These are phyloP conservation scores for Orbilia ellipsospora DNA, from an alignment of 2,329 filamentous ascomycete species.

Conservation along the genomic window DNA sequence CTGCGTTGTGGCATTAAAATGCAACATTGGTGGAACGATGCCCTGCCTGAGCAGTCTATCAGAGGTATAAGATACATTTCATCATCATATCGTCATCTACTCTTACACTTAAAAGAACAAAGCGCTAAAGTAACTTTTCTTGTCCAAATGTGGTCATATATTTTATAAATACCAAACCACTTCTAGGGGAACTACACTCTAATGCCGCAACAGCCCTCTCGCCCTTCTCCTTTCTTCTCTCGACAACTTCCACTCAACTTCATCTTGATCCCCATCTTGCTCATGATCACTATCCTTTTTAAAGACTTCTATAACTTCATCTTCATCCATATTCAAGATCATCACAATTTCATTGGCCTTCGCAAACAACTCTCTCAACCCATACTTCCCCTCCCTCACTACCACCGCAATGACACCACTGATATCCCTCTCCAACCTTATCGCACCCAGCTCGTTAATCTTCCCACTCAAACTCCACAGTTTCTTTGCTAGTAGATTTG, in stretches of 20 bases:
- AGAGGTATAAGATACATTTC: background rate
- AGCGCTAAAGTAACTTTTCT: slow-evolving; percentile 22
- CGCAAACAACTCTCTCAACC: slow-evolving; percentile 79
- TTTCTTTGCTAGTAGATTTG: slow-evolving; percentile 84
- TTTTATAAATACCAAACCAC: background rate
- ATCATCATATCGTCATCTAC: slow-evolving; percentile 5
- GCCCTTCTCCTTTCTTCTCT: slow-evolving; percentile 79
- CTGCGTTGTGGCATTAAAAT: background rate
- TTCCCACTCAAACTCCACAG: slow-evolving; percentile 83
- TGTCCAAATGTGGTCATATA: background rate
- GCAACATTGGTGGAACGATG: background rate
- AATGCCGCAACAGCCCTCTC: slow-evolving; percentile 72
- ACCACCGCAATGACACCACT: slow-evolving; percentile 77
- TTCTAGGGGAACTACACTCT: background rate
- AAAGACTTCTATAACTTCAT: slow-evolving; percentile 86
- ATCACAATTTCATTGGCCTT: slow-evolving; percentile 82
- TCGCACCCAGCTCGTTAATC: slow-evolving; percentile 82
- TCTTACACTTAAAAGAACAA: slow-evolving; percentile 7
- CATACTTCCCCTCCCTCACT: slow-evolving; percentile 76
- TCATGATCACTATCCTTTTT: slow-evolving; percentile 60
- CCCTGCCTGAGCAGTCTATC: background rate
- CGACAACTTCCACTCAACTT: slow-evolving; percentile 77
- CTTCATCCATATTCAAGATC: slow-evolving; percentile 93
- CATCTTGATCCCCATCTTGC: slow-evolving; percentile 69
- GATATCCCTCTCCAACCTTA: slow-evolving; percentile 85